phyloP scores from a whole-genome alignment of 805 yeast species.

The Saccharomycopsis selenospora region DNA sequence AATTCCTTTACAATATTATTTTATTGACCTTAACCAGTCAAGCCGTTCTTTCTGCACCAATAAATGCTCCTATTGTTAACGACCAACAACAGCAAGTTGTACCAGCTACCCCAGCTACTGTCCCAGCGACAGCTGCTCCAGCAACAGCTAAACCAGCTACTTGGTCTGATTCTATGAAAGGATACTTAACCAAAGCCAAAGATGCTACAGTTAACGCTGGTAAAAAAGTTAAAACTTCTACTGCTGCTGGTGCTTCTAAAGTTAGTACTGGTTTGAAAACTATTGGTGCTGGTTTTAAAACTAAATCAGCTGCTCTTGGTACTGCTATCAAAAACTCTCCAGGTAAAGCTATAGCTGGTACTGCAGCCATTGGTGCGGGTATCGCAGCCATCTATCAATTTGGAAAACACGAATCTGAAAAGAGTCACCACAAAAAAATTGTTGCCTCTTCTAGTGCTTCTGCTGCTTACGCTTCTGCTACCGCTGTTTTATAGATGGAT shows the following conservation, averaged over 20 bases:
- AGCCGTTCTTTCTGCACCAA: background rate
- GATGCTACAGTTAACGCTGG: background rate
- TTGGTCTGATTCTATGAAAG: background rate
- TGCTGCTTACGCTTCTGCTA: no score
- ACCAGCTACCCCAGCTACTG: background rate
- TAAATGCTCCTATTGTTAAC: background rate
- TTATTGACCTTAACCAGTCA: background rate
- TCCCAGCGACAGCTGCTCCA: background rate
- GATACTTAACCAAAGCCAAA: background rate
- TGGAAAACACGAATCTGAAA: no score
- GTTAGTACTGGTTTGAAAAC: background rate
- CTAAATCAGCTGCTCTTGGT: constrained; percentile 2
- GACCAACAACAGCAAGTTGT: no score
- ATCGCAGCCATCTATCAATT: no score
- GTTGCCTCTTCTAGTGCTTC: no score
- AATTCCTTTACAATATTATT: background rate
- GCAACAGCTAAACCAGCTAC: background rate
- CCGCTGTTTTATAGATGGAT: no score
- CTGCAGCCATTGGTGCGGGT: no score
- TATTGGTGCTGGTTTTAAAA: constrained; percentile 2
- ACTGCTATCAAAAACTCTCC: no score
- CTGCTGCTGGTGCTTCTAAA: background rate
- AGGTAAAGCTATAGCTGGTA: no score
- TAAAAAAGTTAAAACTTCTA: background rate
- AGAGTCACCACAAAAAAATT: no score